These are phyloP conservation scores for Phytophthora cryptogea DNA, from an alignment of 352 stramenopile genomes.

Conservation along the genomic window DNA sequence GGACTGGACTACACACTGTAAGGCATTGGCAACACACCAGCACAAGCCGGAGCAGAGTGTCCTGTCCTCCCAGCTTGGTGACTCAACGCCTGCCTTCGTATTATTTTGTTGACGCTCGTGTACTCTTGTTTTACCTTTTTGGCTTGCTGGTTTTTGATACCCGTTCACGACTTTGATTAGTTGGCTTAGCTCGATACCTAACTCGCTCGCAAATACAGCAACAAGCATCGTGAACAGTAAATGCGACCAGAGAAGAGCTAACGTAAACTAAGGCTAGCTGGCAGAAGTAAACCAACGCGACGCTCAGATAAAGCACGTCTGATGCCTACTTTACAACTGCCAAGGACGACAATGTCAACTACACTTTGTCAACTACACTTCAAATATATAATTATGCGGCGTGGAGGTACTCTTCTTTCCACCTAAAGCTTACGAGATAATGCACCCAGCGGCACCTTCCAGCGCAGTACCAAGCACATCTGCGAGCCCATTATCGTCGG, in stretches of 20 bases:
- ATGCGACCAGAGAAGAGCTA: not conserved
- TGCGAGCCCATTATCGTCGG: too few species aligned
- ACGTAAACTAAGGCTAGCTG: too few species aligned
- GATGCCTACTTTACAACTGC: too few species aligned
- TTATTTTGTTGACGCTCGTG: slow-evolving; percentile 40
- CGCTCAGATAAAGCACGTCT: too few species aligned
- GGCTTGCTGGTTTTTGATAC: slow-evolving; percentile 40
- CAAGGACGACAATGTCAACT: too few species aligned
- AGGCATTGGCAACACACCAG: slow-evolving; percentile 18
- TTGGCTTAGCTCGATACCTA: slow-evolving; percentile 20
- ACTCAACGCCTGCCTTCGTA: slow-evolving; percentile 30
- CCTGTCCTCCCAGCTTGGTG: slow-evolving; percentile 18
- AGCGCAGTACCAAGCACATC: too few species aligned
- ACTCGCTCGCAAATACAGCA: slow-evolving; percentile 38
- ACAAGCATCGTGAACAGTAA: slow-evolving; percentile 32
- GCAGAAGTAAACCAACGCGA: too few species aligned
- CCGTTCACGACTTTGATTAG: slow-evolving; percentile 29
- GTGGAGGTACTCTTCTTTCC: too few species aligned
- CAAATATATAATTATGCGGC: too few species aligned
- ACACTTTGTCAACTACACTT: too few species aligned
- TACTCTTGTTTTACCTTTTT: slow-evolving; percentile 42
- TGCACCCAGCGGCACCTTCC: too few species aligned
- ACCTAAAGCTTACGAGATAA: too few species aligned
- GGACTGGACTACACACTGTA: slow-evolving; percentile 35
- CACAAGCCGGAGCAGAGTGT: slow-evolving; percentile 16